Evolutionary conservation across 2,329 filamentous ascomycete species (phyloP).

Genomic region (Keithomyces neogunnii): DNA sequence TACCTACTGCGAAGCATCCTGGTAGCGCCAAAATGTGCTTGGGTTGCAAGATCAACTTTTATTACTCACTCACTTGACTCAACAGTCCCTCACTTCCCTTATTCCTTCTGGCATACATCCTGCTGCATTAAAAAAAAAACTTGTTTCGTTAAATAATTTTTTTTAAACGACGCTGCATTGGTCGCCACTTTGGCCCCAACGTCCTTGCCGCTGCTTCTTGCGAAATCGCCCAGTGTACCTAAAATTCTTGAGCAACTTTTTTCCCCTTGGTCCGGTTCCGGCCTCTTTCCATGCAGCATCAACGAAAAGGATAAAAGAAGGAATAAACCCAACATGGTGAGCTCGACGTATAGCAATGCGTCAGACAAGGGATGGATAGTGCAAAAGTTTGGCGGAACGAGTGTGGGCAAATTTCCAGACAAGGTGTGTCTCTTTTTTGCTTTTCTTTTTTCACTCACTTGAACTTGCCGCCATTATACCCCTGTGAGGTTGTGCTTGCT

Average conservation of each 20-base stretch:
- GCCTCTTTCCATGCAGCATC: not conserved
- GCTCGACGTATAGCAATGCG: constrained; percentile 25
- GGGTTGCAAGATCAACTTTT: not conserved
- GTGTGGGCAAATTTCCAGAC: constrained; percentile 84
- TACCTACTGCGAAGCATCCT: not conserved
- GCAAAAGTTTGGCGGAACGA: constrained; percentile 93
- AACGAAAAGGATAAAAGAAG: not conserved
- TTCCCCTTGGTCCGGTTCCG: constrained; percentile 1
- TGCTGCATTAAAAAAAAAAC: not conserved
- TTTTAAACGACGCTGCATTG: not conserved
- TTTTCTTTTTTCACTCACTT: not conserved
- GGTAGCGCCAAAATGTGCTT: not conserved
- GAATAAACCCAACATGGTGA: constrained; percentile 19
- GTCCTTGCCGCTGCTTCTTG: too few relatives aligned
- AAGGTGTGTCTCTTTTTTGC: constrained; percentile 36
- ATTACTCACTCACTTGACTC: constrained; percentile 4
- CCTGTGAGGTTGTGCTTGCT: constrained; percentile 2
- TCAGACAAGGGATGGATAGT: constrained; percentile 63
- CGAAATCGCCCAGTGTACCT: not conserved
- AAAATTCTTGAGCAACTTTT: not conserved
- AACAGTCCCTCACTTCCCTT: not conserved
- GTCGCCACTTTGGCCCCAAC: not conserved
- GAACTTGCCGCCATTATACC: not conserved
- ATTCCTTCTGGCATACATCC: not conserved
- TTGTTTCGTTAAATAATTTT: not conserved